A percentile compares a stretch with the other conserved stretches of the same genome.
Evolutionary conservation across 2,329 filamentous ascomycete genomes (phyloP).

Genomic region (Colletotrichum cordylinicola): DNA sequence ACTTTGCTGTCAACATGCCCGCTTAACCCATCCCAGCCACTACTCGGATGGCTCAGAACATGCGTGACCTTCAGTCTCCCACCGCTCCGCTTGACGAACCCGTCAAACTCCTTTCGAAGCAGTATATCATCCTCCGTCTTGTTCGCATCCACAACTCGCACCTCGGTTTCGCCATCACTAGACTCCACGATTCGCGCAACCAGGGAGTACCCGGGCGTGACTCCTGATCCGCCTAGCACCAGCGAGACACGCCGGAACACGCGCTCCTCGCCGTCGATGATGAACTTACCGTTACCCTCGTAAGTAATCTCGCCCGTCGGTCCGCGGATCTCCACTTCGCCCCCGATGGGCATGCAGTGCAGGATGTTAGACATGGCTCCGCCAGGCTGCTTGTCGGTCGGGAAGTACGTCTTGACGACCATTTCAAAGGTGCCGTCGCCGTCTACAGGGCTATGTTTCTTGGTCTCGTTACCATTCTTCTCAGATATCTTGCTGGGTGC

Average conservation of each 20-base stretch:
- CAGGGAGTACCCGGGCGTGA: constrained; percentile 58
- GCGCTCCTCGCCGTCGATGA: constrained; percentile 44
- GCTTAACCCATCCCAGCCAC: constrained; percentile 49
- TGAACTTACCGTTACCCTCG: constrained; percentile 49
- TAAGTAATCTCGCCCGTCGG: constrained; percentile 58
- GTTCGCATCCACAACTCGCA: constrained; percentile 53
- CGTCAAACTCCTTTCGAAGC: constrained; percentile 45
- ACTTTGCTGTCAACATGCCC: constrained; percentile 49
- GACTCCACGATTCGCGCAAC: constrained; percentile 45
- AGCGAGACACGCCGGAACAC: constrained; percentile 51
- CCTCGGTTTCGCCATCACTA: constrained; percentile 38
- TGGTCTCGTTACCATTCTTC: neutral
- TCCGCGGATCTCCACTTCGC: constrained; percentile 56
- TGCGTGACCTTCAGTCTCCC: constrained; percentile 50
- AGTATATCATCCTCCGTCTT: constrained; percentile 53
- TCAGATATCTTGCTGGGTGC: neutral
- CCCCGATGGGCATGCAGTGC: constrained; percentile 51
- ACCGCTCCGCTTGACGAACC: constrained; percentile 38
- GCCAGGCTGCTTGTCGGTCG: constrained; percentile 50
- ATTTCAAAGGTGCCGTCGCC: constrained; percentile 52
- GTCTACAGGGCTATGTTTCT: constrained; percentile 23
- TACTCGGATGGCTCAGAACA: constrained; percentile 49
- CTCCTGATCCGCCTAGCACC: constrained; percentile 54
- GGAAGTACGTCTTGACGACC: constrained; percentile 58
- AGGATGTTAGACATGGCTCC: constrained; percentile 60